phyloP scores from a whole-genome alignment of 208 protist genomes.

The Leishmania turanica region DNA sequence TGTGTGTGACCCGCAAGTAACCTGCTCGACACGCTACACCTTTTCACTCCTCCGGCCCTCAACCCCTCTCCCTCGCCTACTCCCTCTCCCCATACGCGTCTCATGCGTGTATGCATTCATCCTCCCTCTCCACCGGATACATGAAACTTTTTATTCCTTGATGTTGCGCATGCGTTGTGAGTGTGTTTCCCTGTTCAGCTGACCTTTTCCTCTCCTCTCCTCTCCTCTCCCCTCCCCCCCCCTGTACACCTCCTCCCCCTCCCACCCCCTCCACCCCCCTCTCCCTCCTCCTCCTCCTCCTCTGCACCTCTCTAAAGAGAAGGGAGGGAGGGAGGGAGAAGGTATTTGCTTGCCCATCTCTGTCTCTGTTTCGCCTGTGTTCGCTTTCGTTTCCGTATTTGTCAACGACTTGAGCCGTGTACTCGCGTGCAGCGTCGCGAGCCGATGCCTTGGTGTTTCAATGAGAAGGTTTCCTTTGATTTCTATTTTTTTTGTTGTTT shows the following conservation, averaged over 20 bases:
- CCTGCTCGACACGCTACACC: neutral
- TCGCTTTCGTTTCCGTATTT: neutral
- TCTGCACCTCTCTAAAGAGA: neutral
- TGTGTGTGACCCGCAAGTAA: too few species aligned
- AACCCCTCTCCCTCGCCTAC: neutral
- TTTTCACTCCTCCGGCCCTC: neutral
- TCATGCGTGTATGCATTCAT: neutral
- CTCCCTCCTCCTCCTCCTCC: too few species aligned
- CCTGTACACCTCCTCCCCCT: too few species aligned
- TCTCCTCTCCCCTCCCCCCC: too few species aligned
- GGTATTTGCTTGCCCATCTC: neutral
- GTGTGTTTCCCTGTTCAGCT: neutral
- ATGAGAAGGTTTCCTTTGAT: neutral
- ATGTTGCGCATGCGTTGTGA: neutral
- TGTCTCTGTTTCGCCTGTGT: neutral
- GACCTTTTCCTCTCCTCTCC: neutral
- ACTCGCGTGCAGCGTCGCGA: neutral
- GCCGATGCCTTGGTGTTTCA: neutral
- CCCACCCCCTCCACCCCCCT: too few species aligned
- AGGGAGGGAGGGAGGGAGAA: neutral
- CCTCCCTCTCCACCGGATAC: neutral
- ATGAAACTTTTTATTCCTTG: neutral
- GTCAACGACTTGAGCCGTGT: neutral
- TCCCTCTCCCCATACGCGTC: neutral
- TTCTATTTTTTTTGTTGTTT: neutral